Percentiles rank a stretch among this genome's conserved stretches.
These are phyloP conservation scores for Gloeopeniophorella convolvens DNA, from an alignment of 768 basidiomycete species.

Conservation along the genomic window DNA sequence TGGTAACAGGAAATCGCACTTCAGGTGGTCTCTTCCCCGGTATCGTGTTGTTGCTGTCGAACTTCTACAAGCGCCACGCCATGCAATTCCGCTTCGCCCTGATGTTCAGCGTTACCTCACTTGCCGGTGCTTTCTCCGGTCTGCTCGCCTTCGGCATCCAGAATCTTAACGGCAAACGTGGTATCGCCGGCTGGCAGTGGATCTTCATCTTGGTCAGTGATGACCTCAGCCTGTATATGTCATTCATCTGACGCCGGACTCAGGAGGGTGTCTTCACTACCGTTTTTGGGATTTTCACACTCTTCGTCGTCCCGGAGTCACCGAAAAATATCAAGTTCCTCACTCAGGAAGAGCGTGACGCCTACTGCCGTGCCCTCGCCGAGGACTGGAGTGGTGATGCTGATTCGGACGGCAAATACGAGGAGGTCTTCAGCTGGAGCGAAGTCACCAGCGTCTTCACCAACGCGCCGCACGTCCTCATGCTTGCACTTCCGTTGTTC, in stretches of 20 bases:
- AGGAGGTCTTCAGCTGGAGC: conserved; percentile 48
- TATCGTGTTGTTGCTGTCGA: conserved; percentile 24
- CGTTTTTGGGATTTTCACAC: conserved; percentile 45
- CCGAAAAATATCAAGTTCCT: conserved; percentile 46
- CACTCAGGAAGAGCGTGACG: conserved; percentile 38
- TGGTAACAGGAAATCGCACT: not conserved
- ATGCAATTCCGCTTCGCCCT: conserved; percentile 32
- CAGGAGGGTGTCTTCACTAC: conserved; percentile 60
- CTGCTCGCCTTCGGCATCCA: conserved; percentile 54
- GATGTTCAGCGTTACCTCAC: conserved; percentile 39
- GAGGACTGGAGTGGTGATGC: conserved; percentile 27
- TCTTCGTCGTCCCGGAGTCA: conserved; percentile 41
- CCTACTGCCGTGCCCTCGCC: conserved; percentile 32
- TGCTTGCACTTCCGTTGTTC: conserved; percentile 47
- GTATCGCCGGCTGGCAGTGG: conserved; percentile 59
- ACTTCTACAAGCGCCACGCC: conserved; percentile 26
- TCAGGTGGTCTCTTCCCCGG: conserved; percentile 40
- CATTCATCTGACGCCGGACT: not conserved
- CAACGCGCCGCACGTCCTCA: conserved; percentile 45
- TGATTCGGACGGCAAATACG: conserved; percentile 33
- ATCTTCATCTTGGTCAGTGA: conserved; percentile 49
- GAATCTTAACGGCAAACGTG: conserved; percentile 48
- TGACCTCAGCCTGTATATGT: not conserved
- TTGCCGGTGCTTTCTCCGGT: conserved; percentile 58
- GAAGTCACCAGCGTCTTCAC: conserved; percentile 45